Evolutionary conservation across 768 basidiomycete species (phyloP).

Genomic region (Pulveroboletus sp.): DNA sequence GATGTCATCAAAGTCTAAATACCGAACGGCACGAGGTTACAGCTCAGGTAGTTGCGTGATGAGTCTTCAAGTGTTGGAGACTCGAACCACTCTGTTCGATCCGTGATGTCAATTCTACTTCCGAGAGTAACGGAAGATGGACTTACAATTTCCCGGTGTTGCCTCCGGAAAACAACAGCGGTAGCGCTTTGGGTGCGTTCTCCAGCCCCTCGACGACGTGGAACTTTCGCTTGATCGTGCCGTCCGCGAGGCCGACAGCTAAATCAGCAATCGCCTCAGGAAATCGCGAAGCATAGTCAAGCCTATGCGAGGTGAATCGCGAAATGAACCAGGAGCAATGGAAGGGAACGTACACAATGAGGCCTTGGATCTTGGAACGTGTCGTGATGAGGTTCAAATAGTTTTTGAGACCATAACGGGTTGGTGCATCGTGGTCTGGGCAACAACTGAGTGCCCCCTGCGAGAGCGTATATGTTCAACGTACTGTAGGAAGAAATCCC

Average conservation of each 20-base stretch:
- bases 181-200: constrained; percentile 67
- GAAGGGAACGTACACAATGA: constrained; percentile 62
- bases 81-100: constrained; percentile 50
- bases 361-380: constrained; percentile 80
- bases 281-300: constrained; percentile 70
- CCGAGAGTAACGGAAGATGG: neutral
- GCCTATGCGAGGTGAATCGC: constrained; percentile 37
- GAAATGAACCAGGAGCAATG: neutral
- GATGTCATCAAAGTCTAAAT: neutral
- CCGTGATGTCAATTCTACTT: constrained; percentile 2
- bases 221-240: constrained; percentile 74
- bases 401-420: constrained; percentile 62
- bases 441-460: neutral
- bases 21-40: constrained; percentile 1
- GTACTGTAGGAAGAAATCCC: constrained; percentile 84
- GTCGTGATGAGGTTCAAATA: constrained; percentile 71
- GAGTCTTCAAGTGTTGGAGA: constrained; percentile 43
- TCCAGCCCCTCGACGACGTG: constrained; percentile 77
- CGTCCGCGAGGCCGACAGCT: constrained; percentile 56
- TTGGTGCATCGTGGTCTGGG: constrained; percentile 52
- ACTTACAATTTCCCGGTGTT: constrained; percentile 74
- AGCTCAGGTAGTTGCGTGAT: constrained; percentile 7
- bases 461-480: constrained; percentile 20
- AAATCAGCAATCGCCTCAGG: constrained; percentile 57
- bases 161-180: constrained; percentile 68